Base-by-base conservation (phyloP, 495 filamentous ascomycete genomes). In the Neurospora sp. region DNA sequence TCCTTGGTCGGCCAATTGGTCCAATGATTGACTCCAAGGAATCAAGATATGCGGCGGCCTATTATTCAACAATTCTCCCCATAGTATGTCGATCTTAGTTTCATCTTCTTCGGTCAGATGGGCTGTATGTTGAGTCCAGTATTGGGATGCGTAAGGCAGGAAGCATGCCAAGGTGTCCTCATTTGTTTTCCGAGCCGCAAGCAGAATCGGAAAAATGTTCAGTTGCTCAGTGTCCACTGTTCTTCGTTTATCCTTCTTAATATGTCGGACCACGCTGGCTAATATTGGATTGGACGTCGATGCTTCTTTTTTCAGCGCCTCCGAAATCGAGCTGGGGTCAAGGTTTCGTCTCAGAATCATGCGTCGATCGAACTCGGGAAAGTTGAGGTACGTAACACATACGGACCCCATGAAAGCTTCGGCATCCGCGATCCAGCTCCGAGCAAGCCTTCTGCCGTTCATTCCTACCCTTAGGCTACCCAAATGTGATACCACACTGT, bases 381-480 rank as follows among this genome's bases (percentile, higher is more conserved):
- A 48, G 27, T 48, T 42, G 14, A 73, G 71, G n/a, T 73, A 73
- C 6, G 71, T 73, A 0, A 70, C 18, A 22, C 71, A 73, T 0
- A 73, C 68, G 1, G 31, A 18, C 2, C 71, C 71, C 39, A 73
- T 44, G 1, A 35, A 61, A 0, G 53, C 2, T 31, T 61, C 22
- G 1, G 53, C 53, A 0, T 61, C 53, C 2, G 5, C 6, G 0
- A 61, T 16, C 53, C 53, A 61, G 12, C 5, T 18, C 12, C 53
- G 53, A 4, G 53, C 0, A 0, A 61, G 53, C 0, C 3, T 2
- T 4, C 22, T 61, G 53, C 53, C 53, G 6, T 31, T 1, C 5
- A 35, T 61, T 18, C 22, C 22, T 1, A 16, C 12, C 1, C 1
- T 31, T 2, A 8, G 27, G 1, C 12, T 3, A 0, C 12, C 35